Percentiles rank a stretch among this genome's conserved stretches.
These are phyloP conservation scores for Tuber indicum DNA, from an alignment of 495 filamentous ascomycete genomes.

Conservation along the genomic window DNA sequence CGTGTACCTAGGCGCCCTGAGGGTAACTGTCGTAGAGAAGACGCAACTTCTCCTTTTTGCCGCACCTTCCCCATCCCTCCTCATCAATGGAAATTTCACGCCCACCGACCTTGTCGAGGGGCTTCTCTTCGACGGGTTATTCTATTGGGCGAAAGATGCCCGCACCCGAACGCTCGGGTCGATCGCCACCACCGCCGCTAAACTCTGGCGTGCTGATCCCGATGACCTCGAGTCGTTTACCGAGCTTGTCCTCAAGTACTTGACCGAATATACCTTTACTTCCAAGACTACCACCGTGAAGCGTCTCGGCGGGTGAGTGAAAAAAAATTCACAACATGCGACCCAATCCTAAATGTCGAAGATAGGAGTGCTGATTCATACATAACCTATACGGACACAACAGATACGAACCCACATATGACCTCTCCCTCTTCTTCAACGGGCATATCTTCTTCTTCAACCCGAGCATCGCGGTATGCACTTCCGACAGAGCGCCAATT, in stretches of 20 bases:
- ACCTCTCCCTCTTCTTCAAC: background rate
- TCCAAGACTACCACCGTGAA: background rate
- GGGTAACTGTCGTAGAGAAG: background rate
- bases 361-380: background rate
- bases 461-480: background rate
- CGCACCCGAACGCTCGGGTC: background rate
- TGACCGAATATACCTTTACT: background rate
- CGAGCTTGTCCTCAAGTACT: background rate
- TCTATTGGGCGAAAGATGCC: background rate
- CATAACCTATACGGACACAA: background rate
- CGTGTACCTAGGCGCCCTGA: background rate
- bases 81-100: background rate
- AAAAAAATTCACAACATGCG: background rate
- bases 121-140: background rate
- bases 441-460: background rate
- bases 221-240: background rate
- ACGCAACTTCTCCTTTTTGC: background rate
- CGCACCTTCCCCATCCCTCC: no score
- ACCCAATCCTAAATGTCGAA: background rate
- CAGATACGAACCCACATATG: background rate
- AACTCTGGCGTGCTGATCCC: accelerated
- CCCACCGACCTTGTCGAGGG: background rate
- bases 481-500: background rate
- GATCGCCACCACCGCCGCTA: accelerated
- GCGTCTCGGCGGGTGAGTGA: background rate